Evolutionary conservation across 805 yeast species (phyloP).

Genomic region (Lachancea lanzarotensis): DNA sequence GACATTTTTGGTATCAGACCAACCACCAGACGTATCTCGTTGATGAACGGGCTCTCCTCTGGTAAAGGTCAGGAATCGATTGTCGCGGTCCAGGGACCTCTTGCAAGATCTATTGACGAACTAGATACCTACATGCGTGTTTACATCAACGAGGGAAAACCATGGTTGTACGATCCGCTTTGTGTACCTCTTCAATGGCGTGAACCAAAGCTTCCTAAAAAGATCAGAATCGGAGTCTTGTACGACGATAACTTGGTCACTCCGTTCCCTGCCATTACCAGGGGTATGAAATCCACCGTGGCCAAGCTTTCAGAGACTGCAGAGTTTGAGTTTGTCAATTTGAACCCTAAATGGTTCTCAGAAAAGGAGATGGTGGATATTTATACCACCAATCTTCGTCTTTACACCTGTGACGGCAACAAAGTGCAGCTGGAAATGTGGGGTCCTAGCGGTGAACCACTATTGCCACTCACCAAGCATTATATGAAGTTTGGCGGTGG

Average conservation of each 20-base stretch:
- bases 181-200: conserved; percentile 38
- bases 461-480: conserved; percentile 57
- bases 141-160: conserved; percentile 56
- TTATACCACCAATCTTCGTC: conserved; percentile 15
- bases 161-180: conserved; percentile 46
- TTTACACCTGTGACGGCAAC: conserved; percentile 68
- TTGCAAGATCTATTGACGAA: conserved; percentile 59
- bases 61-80: conserved; percentile 63
- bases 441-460: conserved; percentile 62
- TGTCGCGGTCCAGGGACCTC: conserved; percentile 61
- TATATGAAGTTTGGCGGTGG: conserved; percentile 54
- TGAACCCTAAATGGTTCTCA: conserved; percentile 21
- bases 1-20: conserved; percentile 62
- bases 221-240: conserved; percentile 54
- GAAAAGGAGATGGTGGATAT: conserved; percentile 21
- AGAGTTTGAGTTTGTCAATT: conserved; percentile 52
- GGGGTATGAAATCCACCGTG: conserved; percentile 50
- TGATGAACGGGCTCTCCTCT: conserved; percentile 40
- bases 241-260: conserved; percentile 59
- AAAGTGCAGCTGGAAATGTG: conserved; percentile 46
- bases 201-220: conserved; percentile 29
- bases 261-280: conserved; percentile 58
- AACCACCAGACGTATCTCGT: conserved; percentile 47
- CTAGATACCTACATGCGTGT: conserved; percentile 60
- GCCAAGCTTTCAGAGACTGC: conserved; percentile 47